phyloP scores from a whole-genome alignment of 2,329 filamentous ascomycete genomes.

The Aspergillus amoenus region DNA sequence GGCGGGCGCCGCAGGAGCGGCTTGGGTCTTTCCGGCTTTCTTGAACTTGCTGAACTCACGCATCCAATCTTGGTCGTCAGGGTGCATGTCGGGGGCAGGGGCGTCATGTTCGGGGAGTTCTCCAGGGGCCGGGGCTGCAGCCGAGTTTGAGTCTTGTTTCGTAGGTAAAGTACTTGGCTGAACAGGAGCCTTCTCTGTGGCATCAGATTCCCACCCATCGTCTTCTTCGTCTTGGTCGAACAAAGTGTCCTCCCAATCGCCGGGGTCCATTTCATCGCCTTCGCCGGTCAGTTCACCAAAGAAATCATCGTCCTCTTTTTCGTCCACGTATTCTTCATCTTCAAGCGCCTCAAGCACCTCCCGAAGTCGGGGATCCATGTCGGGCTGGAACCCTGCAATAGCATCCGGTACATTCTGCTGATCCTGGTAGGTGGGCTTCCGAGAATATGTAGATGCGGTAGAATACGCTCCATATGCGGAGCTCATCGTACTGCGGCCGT shows the following conservation, averaged over 20 bases:
- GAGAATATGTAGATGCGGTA: slow-evolving; percentile 70
- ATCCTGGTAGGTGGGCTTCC: slow-evolving; percentile 78
- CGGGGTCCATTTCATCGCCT: slow-evolving; percentile 68
- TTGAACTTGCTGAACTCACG: slow-evolving; percentile 94
- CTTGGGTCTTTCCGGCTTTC: slow-evolving; percentile 62
- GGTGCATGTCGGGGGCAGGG: slow-evolving; percentile 46
- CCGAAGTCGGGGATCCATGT: slow-evolving; percentile 91
- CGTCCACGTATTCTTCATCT: slow-evolving; percentile 89
- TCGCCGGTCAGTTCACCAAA: slow-evolving; percentile 72
- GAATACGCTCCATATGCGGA: slow-evolving; percentile 40
- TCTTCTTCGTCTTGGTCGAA: slow-evolving; percentile 60
- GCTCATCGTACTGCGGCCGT: slow-evolving; percentile 5
- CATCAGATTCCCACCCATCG: slow-evolving; percentile 92
- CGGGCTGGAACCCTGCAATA: slow-evolving; percentile 90
- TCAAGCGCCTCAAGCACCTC: slow-evolving; percentile 93
- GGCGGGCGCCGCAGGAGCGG: slow-evolving; percentile 32
- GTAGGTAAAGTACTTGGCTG: slow-evolving; percentile 31
- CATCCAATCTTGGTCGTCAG: slow-evolving; percentile 80
- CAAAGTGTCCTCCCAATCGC: slow-evolving; percentile 70
- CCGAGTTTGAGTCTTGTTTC: slow-evolving; percentile 1
- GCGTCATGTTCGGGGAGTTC: slow-evolving; percentile 39
- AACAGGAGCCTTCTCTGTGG: slow-evolving; percentile 71
- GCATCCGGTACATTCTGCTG: slow-evolving; percentile 91
- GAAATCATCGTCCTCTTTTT: slow-evolving; percentile 75
- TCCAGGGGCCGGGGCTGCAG: slow-evolving; percentile 19